Evolutionary conservation across 2,329 filamentous ascomycete genomes (phyloP), one percentile per base, ranked within the genome.

Genomic region (Colletotrichum noveboracense): DNA sequence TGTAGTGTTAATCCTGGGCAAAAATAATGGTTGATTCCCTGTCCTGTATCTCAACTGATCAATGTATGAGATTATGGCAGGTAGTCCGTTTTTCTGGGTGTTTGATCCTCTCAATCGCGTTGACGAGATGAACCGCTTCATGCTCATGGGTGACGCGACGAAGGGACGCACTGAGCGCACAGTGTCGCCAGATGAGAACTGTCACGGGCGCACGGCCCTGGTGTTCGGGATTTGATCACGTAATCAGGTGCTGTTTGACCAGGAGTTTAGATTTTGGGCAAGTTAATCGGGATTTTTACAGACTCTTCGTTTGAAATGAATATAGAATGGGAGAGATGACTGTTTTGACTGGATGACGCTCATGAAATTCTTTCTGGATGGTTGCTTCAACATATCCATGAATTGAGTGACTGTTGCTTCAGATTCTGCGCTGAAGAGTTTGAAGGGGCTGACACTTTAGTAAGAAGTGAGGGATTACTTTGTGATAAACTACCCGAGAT

Each of bases 101-200:
- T 34, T 14, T 7, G 14, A 12, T 38, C 7, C 4, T 28, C 9
- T 21, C 9, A 34, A 24, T n/a, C 30, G 16, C n/a, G 58, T 14
- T n/a, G 18, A 8, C 34, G 21, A 16, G 30, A 30, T 71, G 14
- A 56, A 26, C 18, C 32, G 43, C 66, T 64, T 43, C 10, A 24
- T 30, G 62, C 38, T 66, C 36, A 26, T 66, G 36, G 61, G 66
- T 60, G 56, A 36, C 18, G 61, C 24, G n/a, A 73, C 56, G 71
- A 52, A 56, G 71, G 34, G 21, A 38, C 34, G 38, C 26, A 34
- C 32, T 71, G 30, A 24, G 36, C 26, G 60, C 71, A 74, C 67
- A 66, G 72, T 75, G 68, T 67, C 43, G 18, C n/a, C 7, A 3
- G 13, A 32, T 21, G 21, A 6, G 43, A 55, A 43, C 28, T 66